Base-by-base conservation (phyloP, 345 rosid genomes). In the Gossypium thurberi region DNA sequence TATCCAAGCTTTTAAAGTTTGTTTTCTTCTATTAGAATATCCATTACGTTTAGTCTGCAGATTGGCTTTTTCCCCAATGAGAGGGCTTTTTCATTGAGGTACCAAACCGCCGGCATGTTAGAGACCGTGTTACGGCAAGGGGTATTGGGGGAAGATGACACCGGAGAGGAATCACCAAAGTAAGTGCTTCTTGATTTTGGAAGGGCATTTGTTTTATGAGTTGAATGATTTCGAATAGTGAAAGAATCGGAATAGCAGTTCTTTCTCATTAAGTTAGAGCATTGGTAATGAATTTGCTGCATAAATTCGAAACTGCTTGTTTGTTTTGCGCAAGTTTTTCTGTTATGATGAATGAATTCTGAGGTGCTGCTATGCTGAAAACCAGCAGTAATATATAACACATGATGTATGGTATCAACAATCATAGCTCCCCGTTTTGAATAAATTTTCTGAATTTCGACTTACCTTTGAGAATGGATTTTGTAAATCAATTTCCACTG, bases 101-200 rank as follows among this genome's bases (percentile, higher is more conserved):
- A 94, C 81, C 97, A 86, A 76, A 89, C 95, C 2, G 97, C 97
- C 75, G 97, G 97, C 73, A 92, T 94, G 97, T 76, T 92, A 66
- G 97, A 94, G 73, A 85, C 85, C 0, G 91, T 88, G 1, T 70
- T 92, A 78, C 89, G 98, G 82, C 90, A 89, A 81, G 97, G 98
- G 13, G 97, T 92, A 67, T 85, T 92, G 1, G 98, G 98, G 60
- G 97, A 94, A 81, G 97, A 94, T 79, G 98, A 94, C 79, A 92
- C 86, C n/a, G 98, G 87, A 65, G 98, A 92, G 81, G 95, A 89
- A 69, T 90, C 88, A 71, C 98, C 97, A 46, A 90, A 86, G 98
- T 88, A 70, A 85, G 84, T 80, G 59, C 53, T 77, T 65, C 63
- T 33, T 26, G 42, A 10, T 21, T 53, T 67, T 23, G 40, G 8